phyloP scores from a whole-genome alignment of 768 basidiomycete species.

The Lenzites betulinus region DNA sequence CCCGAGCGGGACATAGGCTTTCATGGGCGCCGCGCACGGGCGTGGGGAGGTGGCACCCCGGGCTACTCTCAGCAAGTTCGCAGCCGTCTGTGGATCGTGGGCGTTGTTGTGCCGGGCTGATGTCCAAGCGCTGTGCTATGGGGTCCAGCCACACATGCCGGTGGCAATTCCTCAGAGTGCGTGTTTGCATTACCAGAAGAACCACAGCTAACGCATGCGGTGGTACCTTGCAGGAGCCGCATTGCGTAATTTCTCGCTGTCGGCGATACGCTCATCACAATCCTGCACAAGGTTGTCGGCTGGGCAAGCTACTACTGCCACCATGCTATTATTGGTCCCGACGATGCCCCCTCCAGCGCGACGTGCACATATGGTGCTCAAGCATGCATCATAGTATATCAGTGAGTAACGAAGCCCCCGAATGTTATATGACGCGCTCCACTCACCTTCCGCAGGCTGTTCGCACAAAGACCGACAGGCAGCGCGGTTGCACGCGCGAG shows the following conservation, averaged over 20 bases:
- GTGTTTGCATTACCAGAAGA: too few species aligned
- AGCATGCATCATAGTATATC: not conserved
- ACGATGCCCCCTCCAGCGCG: not conserved
- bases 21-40: not conserved
- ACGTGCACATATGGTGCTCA: not conserved
- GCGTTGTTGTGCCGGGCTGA: too few species aligned
- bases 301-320: not conserved
- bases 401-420: not conserved
- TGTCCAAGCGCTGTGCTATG: too few species aligned
- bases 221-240: not conserved
- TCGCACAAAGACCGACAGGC: constrained; percentile 14
- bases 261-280: not conserved
- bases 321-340: not conserved
- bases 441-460: constrained; percentile 2
- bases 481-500: not conserved
- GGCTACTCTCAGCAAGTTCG: not conserved
- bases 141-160: too few species aligned
- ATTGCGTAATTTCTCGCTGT: not conserved
- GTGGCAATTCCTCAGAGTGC: too few species aligned
- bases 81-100: not conserved
- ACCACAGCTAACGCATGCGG: not conserved
- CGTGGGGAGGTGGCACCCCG: not conserved
- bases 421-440: constrained; percentile 11
- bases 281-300: not conserved
- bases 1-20: not conserved